These are phyloP conservation scores for Miscanthus lutarioriparius DNA, from an alignment of 176 grass and related monocot species.

Conservation along the genomic window DNA sequence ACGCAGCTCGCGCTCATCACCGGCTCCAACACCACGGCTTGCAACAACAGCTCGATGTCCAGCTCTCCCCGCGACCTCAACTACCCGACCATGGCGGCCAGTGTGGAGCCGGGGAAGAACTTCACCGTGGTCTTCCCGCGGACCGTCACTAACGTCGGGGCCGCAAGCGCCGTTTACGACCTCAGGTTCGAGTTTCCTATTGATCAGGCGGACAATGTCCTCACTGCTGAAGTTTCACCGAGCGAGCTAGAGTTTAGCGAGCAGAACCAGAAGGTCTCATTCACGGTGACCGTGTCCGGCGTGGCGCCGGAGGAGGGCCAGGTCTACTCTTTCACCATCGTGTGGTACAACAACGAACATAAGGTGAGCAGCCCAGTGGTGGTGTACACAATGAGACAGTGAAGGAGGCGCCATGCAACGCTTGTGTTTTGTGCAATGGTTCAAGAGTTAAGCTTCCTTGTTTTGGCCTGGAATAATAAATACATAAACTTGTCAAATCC, in stretches of 20 bases:
- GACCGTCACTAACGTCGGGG: constrained; percentile 47
- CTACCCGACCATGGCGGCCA: constrained; percentile 47
- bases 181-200: neutral
- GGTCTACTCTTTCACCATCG: neutral
- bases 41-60: neutral
- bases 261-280: neutral
- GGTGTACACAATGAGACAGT: neutral
- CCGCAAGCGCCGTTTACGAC: neutral
- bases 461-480: too few species aligned
- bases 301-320: neutral
- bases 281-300: constrained; percentile 23
- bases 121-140: constrained; percentile 28
- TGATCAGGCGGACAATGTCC: neutral
- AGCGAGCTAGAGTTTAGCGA: neutral
- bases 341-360: constrained; percentile 19
- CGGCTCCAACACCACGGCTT: neutral
- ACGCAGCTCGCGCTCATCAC: constrained; percentile 33
- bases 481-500: too few species aligned
- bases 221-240: neutral
- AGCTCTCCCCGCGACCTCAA: constrained; percentile 20
- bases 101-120: neutral
- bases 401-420: too few species aligned
- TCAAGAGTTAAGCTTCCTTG: too few species aligned
- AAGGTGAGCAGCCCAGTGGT: constrained; percentile 15
- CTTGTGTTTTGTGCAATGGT: too few species aligned